Base-by-base conservation (phyloP, 2,329 filamentous ascomycete species). In the Epichloe glyceriae region DNA sequence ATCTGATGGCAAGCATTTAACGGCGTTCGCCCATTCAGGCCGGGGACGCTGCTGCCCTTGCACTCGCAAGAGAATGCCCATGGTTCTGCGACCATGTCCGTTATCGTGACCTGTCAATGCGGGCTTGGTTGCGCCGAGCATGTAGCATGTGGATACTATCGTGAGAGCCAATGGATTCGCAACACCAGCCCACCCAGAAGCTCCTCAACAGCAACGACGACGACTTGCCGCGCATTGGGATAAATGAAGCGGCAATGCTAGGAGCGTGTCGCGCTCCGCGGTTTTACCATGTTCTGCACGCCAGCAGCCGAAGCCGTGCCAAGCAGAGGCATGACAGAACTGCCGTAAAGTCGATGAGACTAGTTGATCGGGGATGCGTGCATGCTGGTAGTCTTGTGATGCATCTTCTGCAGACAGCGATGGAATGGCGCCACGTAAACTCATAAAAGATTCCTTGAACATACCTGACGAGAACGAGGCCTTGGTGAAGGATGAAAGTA, bases 391-490 rank as follows among this genome's bases (percentile, higher is more conserved):
- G 10, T 30, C 8, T 30, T 10, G 30, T 30, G 30, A 30, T 30
- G 30, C 30, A 30, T 30, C 30, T 30, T 30, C 10, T 47, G 44
- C 22, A 17, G 35, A 37, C 42, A 42, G 17, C n/a, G 47, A 30
- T 19, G 20, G 15, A 47, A 33, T 19, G 30, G 14, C 44, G 30
- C 11, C 30, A 45, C 22, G 12, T 11, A 12, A 17, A n/a, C 15
- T 26, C 39, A 37, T 15, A 20, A 7, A 37, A 44, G n/a, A 17
- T 6, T 30, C 5, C 6, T 26, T 26, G 3, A 7, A 52, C 52
- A 5, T 47, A 54, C 52, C 52, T 47, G 42, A 15, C 37, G 47
- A 45, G 30, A 22, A 44, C 3, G 5, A 40, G 35, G 7, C 15
- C 40, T 46, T 41, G 38, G 40, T 15, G 19, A 35, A 35, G 37